Evolutionary conservation across 352 stramenopile species (phyloP).

Genomic region (Pythium aquatile): DNA sequence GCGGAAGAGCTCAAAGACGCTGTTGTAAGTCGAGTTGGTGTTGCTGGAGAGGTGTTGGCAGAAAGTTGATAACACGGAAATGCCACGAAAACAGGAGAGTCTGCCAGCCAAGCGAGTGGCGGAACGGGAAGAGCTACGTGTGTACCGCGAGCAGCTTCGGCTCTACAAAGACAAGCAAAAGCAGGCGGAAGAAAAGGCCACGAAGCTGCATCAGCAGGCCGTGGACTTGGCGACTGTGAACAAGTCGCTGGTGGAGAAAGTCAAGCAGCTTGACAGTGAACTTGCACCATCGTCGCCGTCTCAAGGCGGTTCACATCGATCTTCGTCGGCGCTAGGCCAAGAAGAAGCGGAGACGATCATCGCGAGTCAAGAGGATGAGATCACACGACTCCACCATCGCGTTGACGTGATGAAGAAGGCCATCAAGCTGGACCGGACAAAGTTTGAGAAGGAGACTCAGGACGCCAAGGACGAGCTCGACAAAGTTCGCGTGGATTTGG

Average conservation of each 20-base stretch:
- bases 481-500: constrained; percentile 37
- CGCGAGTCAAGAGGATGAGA: constrained; percentile 61
- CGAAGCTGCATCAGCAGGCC: constrained; percentile 51
- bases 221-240: constrained; percentile 56
- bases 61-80: not conserved
- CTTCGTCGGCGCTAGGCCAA: not conserved
- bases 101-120: constrained; percentile 47
- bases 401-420: constrained; percentile 64
- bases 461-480: constrained; percentile 49
- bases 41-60: not conserved
- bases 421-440: constrained; percentile 44
- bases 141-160: constrained; percentile 58
- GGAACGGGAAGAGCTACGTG: constrained; percentile 60
- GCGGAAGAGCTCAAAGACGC: constrained; percentile 62
- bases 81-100: constrained; percentile 32
- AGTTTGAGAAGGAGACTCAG: constrained; percentile 48
- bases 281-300: constrained; percentile 8
- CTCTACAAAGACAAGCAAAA: constrained; percentile 56
- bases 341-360: constrained; percentile 47
- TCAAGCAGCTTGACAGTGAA: constrained; percentile 40
- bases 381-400: constrained; percentile 59
- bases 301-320: constrained; percentile 5
- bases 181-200: constrained; percentile 42
- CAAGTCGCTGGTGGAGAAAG: constrained; percentile 49
- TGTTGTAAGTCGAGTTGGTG: constrained; percentile 30